Percentiles rank a stretch among this genome's conserved stretches.
phyloP scores from a whole-genome alignment of 1,284 basidiomycete species.

The Ustilago xerochloae region DNA sequence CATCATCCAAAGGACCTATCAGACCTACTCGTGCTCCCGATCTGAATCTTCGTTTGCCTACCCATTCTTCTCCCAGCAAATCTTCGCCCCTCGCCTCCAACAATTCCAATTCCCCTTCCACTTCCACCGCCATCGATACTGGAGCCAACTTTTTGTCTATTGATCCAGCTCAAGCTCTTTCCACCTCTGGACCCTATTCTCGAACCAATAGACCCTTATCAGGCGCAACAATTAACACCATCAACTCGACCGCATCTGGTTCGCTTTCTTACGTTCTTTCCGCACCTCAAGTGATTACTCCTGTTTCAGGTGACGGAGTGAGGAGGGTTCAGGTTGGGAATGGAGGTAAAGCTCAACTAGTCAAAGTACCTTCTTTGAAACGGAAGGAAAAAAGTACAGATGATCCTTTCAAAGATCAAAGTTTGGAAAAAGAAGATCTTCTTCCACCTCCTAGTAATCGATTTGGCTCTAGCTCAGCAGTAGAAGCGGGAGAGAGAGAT shows the following conservation, averaged over 20 bases:
- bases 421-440: neutral
- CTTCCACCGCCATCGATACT: neutral
- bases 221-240: constrained; percentile 38
- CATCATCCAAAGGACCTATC: constrained; percentile 17
- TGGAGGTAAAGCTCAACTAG: constrained; percentile 44
- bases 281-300: constrained; percentile 49
- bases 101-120: neutral
- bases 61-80: constrained; percentile 3
- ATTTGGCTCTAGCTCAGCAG: neutral
- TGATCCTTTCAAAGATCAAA: constrained; percentile 32
- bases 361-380: constrained; percentile 27
- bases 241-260: constrained; percentile 23
- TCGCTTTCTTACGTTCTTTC: constrained; percentile 40
- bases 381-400: constrained; percentile 13
- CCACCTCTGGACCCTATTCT: constrained; percentile 8
- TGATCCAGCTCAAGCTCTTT: constrained; percentile 36
- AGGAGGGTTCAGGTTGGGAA: constrained; percentile 39
- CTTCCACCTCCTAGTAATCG: constrained; percentile 9
- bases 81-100: constrained; percentile 30
- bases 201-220: constrained; percentile 23
- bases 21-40: constrained; percentile 46
- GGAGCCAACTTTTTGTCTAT: constrained; percentile 48
- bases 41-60: constrained; percentile 42
- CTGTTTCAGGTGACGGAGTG: constrained; percentile 32
- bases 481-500: neutral